Conservation (phyloP, 352 stramenopile species). For the Thalassiosira mediterranea region DNA sequence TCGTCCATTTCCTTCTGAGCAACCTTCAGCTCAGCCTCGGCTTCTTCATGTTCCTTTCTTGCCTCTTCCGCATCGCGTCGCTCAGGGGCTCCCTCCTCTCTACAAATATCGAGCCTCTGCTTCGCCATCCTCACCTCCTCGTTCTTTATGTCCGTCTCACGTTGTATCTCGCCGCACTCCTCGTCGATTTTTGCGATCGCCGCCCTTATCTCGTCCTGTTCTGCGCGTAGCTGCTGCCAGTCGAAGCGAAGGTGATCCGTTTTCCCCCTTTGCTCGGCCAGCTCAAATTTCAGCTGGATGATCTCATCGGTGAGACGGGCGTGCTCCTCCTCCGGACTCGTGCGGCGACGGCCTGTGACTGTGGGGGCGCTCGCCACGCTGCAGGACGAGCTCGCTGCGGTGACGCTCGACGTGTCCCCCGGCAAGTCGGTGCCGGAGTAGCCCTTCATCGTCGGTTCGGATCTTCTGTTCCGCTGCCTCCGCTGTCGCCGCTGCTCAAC, state of each 20-base stretch:
- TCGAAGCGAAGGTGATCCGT: conserved; percentile 29
- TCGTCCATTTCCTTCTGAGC: conserved; percentile 17
- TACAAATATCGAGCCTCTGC: conserved; percentile 10
- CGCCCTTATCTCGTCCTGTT: conserved; percentile 13
- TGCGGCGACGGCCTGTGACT: no score
- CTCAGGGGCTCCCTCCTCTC: conserved; percentile 13
- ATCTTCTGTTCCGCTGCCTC: no score
- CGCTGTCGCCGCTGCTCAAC: no score
- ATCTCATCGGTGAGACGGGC: conserved; percentile 39
- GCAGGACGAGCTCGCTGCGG: no score
- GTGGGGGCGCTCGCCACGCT: no score
- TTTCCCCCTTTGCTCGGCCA: conserved; percentile 35
- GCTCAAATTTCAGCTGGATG: conserved; percentile 43
- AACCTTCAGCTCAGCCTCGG: conserved; percentile 16
- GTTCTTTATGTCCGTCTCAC: conserved; percentile 16
- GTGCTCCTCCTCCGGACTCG: no score
- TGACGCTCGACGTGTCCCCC: no score
- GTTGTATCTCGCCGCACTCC: conserved; percentile 22
- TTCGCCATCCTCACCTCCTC: conserved; percentile 13
- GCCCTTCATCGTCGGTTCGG: no score
- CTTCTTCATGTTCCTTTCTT: conserved; percentile 16
- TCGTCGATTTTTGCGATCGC: conserved; percentile 25
- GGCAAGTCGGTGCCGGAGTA: no score
- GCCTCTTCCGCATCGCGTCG: conserved; percentile 5
- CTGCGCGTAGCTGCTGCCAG: conserved; percentile 23